Conservation (phyloP, 306 rosid species). For the Pterocarpus santalinus region DNA sequence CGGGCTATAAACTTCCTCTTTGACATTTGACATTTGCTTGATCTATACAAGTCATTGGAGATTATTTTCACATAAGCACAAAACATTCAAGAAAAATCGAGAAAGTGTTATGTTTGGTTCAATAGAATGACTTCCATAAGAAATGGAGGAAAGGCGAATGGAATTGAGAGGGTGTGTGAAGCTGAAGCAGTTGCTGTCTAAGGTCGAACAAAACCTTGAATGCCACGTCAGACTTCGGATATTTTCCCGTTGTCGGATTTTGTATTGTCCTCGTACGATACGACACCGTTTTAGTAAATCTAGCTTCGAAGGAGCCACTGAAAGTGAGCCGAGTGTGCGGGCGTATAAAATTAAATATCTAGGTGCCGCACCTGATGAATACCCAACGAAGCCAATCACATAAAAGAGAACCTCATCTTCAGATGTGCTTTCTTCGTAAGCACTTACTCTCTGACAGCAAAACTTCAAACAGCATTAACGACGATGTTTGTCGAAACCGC, state of each 20-base stretch:
- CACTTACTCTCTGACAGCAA: not conserved
- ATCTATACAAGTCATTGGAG: conserved; percentile 55
- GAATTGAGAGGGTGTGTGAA: not conserved
- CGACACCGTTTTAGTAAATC: not conserved
- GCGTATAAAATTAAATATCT: not conserved
- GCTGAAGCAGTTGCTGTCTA: not conserved
- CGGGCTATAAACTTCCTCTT: conserved; percentile 97
- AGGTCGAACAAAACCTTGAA: too few species aligned
- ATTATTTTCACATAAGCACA: conserved; percentile 31
- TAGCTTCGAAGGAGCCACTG: not conserved
- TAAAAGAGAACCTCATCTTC: conserved; percentile 56
- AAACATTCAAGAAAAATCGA: conserved; percentile 6
- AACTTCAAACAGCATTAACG: conserved; percentile 10
- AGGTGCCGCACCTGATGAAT: not conserved
- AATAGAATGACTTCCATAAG: too few species aligned
- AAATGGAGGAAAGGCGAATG: too few species aligned
- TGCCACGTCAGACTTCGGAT: not conserved
- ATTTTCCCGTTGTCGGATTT: not conserved
- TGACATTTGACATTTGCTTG: conserved; percentile 85
- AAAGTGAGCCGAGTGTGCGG: not conserved
- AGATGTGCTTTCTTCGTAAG: not conserved
- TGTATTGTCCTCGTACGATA: not conserved
- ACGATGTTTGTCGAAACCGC: conserved; percentile 64
- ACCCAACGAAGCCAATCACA: conserved; percentile 18
- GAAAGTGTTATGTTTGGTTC: not conserved